Conservation (phyloP, 2,329 filamentous ascomycete genomes). For the Alternaria brassicicola region DNA sequence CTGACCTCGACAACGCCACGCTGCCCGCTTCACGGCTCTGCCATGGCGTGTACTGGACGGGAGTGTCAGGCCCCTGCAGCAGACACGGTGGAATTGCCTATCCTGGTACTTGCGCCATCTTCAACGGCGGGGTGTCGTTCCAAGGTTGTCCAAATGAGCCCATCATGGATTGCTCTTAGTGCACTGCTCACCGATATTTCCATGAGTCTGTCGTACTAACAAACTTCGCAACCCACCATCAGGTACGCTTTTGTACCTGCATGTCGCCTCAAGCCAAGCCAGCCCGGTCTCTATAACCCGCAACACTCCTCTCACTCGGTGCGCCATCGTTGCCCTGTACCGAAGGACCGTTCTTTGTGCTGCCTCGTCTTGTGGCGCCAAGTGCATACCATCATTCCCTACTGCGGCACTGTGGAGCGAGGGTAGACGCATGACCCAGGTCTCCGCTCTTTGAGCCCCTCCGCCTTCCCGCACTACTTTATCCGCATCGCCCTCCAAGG, state of each 20-base stretch:
- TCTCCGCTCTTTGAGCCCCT: conserved; percentile 33
- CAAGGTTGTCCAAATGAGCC: conserved; percentile 37
- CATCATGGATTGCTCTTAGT: conserved; percentile 29
- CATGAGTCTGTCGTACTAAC: conserved; percentile 29
- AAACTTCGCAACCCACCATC: conserved; percentile 33
- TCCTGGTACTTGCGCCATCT: conserved; percentile 29
- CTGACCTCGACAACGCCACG: conserved; percentile 34
- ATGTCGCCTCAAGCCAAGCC: conserved; percentile 31
- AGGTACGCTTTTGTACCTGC: conserved; percentile 34
- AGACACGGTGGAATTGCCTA: conserved; percentile 37
- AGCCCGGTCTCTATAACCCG: conserved; percentile 34
- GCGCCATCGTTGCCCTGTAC: conserved; percentile 32
- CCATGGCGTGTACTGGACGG: conserved; percentile 21
- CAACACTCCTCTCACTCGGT: conserved; percentile 32
- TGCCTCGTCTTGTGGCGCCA: conserved; percentile 30
- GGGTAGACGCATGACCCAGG: conserved; percentile 42
- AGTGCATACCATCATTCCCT: conserved; percentile 38
- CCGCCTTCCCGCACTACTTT: conserved; percentile 40
- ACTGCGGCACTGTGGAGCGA: conserved; percentile 38
- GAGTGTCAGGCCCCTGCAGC: conserved; percentile 31
- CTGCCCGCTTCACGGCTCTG: conserved; percentile 16
- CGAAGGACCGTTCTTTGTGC: conserved; percentile 33
- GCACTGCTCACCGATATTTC: conserved; percentile 41
- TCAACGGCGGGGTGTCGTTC: conserved; percentile 33
- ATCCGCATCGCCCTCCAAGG: conserved; percentile 35